Percentiles rank a stretch among this genome's conserved stretches.
Evolutionary conservation across 169 alveolate genomes (phyloP).

Genomic region (Hepatocystis sp.): DNA sequence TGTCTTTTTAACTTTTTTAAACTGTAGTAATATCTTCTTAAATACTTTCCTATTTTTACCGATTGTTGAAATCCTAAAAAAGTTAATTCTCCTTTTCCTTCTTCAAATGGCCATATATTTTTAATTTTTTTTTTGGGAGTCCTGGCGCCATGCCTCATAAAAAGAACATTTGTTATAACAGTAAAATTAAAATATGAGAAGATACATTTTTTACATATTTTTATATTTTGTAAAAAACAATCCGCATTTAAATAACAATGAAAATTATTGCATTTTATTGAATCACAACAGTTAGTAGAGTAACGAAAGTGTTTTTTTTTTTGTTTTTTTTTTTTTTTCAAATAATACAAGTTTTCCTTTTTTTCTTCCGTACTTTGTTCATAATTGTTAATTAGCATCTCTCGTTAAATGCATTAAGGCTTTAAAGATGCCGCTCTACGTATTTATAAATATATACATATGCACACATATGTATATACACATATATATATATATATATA

Average conservation of each 20-base stretch:
- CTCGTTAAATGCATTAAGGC: no score
- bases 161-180: conserved; percentile 25
- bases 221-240: conserved; percentile 23
- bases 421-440: background rate
- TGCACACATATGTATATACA: background rate
- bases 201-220: conserved; percentile 40
- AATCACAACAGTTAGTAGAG: conserved; percentile 28
- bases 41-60: conserved; percentile 34
- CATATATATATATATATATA: background rate
- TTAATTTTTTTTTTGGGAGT: conserved; percentile 52
- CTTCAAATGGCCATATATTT: conserved; percentile 55
- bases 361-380: conserved; percentile 2
- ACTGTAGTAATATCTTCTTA: conserved; percentile 41
- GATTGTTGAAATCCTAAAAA: conserved; percentile 68
- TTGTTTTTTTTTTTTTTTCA: background rate
- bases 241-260: conserved; percentile 17
- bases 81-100: conserved; percentile 57
- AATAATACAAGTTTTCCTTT: conserved; percentile 4
- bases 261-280: conserved; percentile 7
- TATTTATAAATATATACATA: background rate
- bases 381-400: background rate
- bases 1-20: conserved; percentile 16
- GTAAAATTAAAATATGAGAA: conserved; percentile 31
- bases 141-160: conserved; percentile 74
- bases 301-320: background rate